A percentile compares a stretch with the other conserved stretches of the same genome.
phyloP scores from a whole-genome alignment of 2,329 filamentous ascomycete species.

The Exophiala dermatitidis region DNA sequence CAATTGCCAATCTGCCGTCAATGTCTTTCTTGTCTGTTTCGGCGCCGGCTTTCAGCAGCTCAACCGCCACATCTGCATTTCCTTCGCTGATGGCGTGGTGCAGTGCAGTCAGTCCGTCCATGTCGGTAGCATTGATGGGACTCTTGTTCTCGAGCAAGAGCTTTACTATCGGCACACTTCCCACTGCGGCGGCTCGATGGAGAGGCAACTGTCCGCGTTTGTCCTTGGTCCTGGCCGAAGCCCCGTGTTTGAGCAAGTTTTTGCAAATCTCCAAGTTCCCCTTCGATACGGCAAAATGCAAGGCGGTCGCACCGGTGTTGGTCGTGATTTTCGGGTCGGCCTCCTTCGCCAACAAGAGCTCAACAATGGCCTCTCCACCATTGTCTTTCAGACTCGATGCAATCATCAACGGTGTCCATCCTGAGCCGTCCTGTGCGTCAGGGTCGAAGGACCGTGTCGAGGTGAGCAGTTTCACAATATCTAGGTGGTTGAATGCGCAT shows the following conservation, averaged over 20 bases:
- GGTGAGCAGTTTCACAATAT: slow-evolving; percentile 63
- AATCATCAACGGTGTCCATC: slow-evolving; percentile 48
- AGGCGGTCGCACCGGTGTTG: slow-evolving; percentile 58
- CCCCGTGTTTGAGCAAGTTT: slow-evolving; percentile 66
- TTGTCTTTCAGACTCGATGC: slow-evolving; percentile 42
- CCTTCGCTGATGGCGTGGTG: slow-evolving; percentile 63
- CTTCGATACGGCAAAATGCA: slow-evolving; percentile 91
- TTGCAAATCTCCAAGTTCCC: slow-evolving; percentile 74
- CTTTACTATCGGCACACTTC: slow-evolving; percentile 78
- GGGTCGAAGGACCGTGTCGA: slow-evolving; percentile 25
- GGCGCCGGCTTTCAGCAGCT: slow-evolving; percentile 75
- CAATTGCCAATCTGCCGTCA: slow-evolving; percentile 65
- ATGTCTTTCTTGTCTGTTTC: slow-evolving; percentile 69
- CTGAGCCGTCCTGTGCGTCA: slow-evolving; percentile 36
- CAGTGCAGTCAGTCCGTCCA: slow-evolving; percentile 75
- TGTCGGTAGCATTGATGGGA: slow-evolving; percentile 76
- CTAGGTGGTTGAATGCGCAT: slow-evolving; percentile 68
- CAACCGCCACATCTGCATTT: slow-evolving; percentile 71
- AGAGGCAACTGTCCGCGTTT: slow-evolving; percentile 81
- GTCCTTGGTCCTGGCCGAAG: slow-evolving; percentile 73
- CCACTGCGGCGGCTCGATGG: slow-evolving; percentile 84
- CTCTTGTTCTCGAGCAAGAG: slow-evolving; percentile 67
- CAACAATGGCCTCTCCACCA: slow-evolving; percentile 40
- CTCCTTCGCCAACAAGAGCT: slow-evolving; percentile 41
- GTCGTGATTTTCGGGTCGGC: slow-evolving; percentile 42